phyloP scores from a whole-genome alignment of 192 early-diverging fungal genomes.

The Rhizophlyctis rosea region DNA sequence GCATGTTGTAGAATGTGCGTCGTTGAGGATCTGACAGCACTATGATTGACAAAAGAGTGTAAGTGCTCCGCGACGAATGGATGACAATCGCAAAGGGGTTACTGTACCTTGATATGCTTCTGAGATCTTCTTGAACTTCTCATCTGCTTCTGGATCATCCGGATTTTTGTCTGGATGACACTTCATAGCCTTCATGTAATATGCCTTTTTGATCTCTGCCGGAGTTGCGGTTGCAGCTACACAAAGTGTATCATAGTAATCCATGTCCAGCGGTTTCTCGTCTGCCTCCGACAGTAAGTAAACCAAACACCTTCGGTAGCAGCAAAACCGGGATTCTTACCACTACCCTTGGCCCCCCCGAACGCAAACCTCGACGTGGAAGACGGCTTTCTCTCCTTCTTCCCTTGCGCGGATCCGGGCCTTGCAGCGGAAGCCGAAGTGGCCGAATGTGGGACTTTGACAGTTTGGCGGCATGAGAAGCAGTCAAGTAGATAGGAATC shows the following conservation, averaged over 20 bases:
- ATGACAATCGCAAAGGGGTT: background rate
- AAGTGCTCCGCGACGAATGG: background rate
- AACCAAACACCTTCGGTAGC: background rate
- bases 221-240: conserved; percentile 71
- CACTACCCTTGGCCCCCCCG: background rate
- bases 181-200: conserved; percentile 74
- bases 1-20: conserved; percentile 84
- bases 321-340: background rate
- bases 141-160: conserved; percentile 68
- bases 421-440: background rate
- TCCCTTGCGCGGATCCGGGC: background rate
- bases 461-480: conserved; percentile 29
- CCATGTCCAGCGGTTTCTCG: conserved; percentile 27
- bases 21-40: conserved; percentile 88
- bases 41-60: conserved; percentile 8
- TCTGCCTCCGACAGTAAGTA: conserved; percentile 37
- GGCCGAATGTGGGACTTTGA: background rate
- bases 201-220: conserved; percentile 90
- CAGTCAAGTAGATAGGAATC: conserved; percentile 18
- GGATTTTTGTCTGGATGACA: conserved; percentile 92
- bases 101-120: conserved; percentile 88
- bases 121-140: conserved; percentile 91
- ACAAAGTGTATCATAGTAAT: conserved; percentile 85
- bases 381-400: background rate
- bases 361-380: background rate